These are phyloP conservation scores for Chalciporus piperatus DNA, from an alignment of 768 basidiomycete species.

Conservation along the genomic window DNA sequence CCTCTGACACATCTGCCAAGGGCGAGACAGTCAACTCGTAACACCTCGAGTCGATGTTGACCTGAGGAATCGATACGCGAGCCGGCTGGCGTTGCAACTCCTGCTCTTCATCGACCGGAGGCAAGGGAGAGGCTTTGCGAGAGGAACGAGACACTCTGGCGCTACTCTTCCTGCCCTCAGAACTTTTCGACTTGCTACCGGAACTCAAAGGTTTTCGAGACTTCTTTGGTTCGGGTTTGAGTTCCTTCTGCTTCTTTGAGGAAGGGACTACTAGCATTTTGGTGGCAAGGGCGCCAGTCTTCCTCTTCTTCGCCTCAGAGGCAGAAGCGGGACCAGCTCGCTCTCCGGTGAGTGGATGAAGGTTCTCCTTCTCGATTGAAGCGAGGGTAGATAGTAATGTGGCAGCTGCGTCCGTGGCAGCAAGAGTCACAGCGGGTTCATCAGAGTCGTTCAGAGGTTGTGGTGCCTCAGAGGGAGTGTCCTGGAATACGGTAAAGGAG, in stretches of 20 bases:
- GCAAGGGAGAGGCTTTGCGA: constrained; percentile 56
- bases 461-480: constrained; percentile 40
- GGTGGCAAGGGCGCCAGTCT: constrained; percentile 55
- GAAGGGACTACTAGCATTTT: constrained; percentile 42
- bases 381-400: constrained; percentile 36
- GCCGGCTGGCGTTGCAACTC: constrained; percentile 31
- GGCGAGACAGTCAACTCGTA: constrained; percentile 79
- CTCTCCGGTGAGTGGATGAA: constrained; percentile 70
- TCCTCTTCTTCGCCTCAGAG: constrained; percentile 57
- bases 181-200: constrained; percentile 19
- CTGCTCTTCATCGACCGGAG: constrained; percentile 55
- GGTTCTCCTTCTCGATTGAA: constrained; percentile 72
- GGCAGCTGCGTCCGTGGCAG: constrained; percentile 25
- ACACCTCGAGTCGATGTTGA: constrained; percentile 66
- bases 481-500: constrained; percentile 65
- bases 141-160: constrained; percentile 32
- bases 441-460: constrained; percentile 30
- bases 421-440: constrained; percentile 20
- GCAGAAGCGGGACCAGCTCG: constrained; percentile 41
- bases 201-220: constrained; percentile 48
- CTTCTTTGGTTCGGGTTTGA: constrained; percentile 52
- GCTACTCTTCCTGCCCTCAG: constrained; percentile 41
- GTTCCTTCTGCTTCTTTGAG: constrained; percentile 43
- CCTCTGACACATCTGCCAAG: constrained; percentile 71
- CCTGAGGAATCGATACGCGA: constrained; percentile 41